Base-by-base conservation (phyloP, 352 stramenopile genomes). In the Phytophthora sojae region DNA sequence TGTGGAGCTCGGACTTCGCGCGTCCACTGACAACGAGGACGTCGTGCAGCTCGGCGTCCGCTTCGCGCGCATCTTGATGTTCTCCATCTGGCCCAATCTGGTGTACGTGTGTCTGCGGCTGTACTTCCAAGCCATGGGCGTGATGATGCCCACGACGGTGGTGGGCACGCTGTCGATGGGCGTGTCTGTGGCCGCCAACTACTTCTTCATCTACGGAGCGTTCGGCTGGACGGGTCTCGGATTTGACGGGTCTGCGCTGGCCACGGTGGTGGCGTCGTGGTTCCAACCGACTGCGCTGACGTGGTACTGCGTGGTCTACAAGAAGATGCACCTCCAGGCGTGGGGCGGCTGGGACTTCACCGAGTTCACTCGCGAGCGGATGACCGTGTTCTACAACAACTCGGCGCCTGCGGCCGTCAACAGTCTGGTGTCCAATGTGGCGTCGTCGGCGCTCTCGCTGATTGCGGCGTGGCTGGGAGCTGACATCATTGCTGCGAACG, bases 301-400 rank as follows among this genome's bases (percentile, higher is more conserved):
- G 6, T 76, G 64, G 69, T 76, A 76, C 58, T 76, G 69, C 29
- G n/a, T 76, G 15, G 19, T 76, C 4, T 73, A 73, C 69, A 76
- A 59, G 64, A 76, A 76, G 52, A 66, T 76, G 64, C 64, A 76
- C 21, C 37, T 73, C 12, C 47, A 62, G 3, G 69, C 64, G 4
- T 76, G 69, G 69, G 29, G 65, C 9, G 58, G 55, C 21, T 76
- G 69, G 69, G 69, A 76, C 49, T 67, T 73, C 8, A 50, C 47
- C 14, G 69, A 76, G 29, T 70, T 73, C 25, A 76, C 69, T 1
- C 58, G 69, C n/a, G 64, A 77, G 21, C 69, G 64, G 6, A 66
- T 77, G 64, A 64, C 42, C 9, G 54, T 77, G 2, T 77, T 77
- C 54, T 77, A 77, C 54, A 69, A 69, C 42, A 77, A 77, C 23